Evolutionary conservation across 305 asterid genomes (phyloP), one percentile per base, ranked within the genome.

Genomic region (Rubia peregrina): DNA sequence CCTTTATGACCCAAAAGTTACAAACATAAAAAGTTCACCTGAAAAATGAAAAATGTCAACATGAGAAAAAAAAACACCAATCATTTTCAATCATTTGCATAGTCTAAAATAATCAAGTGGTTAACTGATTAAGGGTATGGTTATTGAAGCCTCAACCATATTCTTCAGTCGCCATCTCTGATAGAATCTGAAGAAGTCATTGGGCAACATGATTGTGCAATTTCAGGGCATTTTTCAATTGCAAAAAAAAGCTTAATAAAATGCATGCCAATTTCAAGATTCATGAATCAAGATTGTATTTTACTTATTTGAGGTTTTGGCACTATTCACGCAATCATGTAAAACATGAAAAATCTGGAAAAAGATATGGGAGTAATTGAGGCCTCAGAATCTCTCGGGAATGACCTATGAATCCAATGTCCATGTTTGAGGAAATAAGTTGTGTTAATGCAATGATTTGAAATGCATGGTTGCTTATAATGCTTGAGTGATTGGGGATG

Each of bases 21-120:
- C n/a, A n/a, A n/a, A n/a, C n/a, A n/a, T n/a, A n/a, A n/a, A n/a
- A n/a, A n/a, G n/a, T n/a, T n/a, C n/a, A n/a, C n/a, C n/a, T n/a
- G n/a, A n/a, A n/a, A n/a, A n/a, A n/a, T n/a, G n/a, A n/a, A n/a
- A n/a, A n/a, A n/a, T n/a, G n/a, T n/a, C n/a, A n/a, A n/a, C n/a
- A n/a, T n/a, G n/a, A n/a, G n/a, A n/a, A n/a, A n/a, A n/a, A n/a
- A n/a, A n/a, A n/a, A n/a, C 90, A 67, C 69, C 79, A 81, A 75
- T 76, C 84, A 77, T 79, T 79, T 72, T 74, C 84, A 82, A 78
- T 85, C 83, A 84, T 84, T 80, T 76, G 83, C 21, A 68, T 65
- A 67, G 66, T 63, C 78, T 71, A 69, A 65, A 68, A 56, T 12
- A 80, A 65, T 68, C 42, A 70, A 49, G 56, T 49, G 65, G 43